phyloP scores from a whole-genome alignment of 2,329 filamentous ascomycete genomes.

The Madurella mycetomatis region DNA sequence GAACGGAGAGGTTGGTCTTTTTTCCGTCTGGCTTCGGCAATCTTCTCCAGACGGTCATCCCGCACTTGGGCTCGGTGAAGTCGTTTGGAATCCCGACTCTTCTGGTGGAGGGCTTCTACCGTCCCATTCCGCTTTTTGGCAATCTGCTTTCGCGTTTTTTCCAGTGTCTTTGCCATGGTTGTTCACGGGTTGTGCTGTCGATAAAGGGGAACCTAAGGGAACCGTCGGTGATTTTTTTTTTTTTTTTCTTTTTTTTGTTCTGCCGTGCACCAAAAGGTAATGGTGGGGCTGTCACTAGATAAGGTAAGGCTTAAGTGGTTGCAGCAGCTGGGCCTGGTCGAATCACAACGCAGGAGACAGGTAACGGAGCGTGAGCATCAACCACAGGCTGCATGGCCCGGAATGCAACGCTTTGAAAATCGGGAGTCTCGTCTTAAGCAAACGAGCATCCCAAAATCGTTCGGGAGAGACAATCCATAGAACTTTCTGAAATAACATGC shows the following conservation, averaged over 20 bases:
- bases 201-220: conserved; percentile 1
- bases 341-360: too few relatives aligned
- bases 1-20: conserved; percentile 69
- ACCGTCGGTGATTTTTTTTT: conserved; percentile 4
- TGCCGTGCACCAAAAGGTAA: conserved; percentile 7
- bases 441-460: too few relatives aligned
- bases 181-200: neutral
- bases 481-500: too few relatives aligned
- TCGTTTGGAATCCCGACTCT: conserved; percentile 79
- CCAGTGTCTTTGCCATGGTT: conserved; percentile 68
- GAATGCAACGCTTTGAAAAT: too few relatives aligned
- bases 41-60: conserved; percentile 75
- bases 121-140: conserved; percentile 77
- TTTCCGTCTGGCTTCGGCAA: conserved; percentile 65
- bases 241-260: conserved; percentile 6
- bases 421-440: too few relatives aligned
- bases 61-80: conserved; percentile 73
- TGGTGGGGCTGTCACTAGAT: conserved; percentile 19
- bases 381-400: too few relatives aligned
- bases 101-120: conserved; percentile 74
- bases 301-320: conserved; percentile 3
- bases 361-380: too few relatives aligned
- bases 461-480: too few relatives aligned
- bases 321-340: too few relatives aligned
- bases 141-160: conserved; percentile 86